These are phyloP conservation scores for Yamadazyma triangularis DNA, from an alignment of 1,139 yeast genomes.

Conservation along the genomic window DNA sequence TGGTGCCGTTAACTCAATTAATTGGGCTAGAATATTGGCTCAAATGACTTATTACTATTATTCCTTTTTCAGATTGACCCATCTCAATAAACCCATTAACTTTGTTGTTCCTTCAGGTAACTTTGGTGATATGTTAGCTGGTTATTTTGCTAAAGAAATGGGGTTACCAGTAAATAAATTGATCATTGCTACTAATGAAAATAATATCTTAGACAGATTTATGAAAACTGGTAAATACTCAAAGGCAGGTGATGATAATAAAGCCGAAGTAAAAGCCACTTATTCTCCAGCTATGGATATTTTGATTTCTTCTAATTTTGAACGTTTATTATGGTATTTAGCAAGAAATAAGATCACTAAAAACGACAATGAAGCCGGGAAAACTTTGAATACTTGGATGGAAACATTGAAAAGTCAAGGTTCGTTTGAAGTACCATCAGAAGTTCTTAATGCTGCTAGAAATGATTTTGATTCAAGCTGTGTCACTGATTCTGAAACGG, in stretches of 20 bases:
- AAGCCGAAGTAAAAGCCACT: slow-evolving; percentile 71
- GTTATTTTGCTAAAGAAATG: slow-evolving; percentile 91
- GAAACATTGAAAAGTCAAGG: slow-evolving; percentile 69
- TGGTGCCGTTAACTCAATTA: slow-evolving; percentile 96
- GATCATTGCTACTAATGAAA: slow-evolving; percentile 92
- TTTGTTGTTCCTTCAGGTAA: slow-evolving; percentile 97
- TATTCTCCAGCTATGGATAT: slow-evolving; percentile 99
- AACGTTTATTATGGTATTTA: slow-evolving; percentile 91
- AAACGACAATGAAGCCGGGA: slow-evolving; percentile 70
- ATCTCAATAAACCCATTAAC: slow-evolving; percentile 50
- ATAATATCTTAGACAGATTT: slow-evolving; percentile 91
- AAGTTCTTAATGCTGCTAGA: slow-evolving; percentile 63
- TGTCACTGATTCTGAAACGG: slow-evolving; percentile 74
- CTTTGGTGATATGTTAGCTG: slow-evolving; percentile 97
- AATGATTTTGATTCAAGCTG: slow-evolving; percentile 71
- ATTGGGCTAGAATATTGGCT: slow-evolving; percentile 98
- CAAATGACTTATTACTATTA: slow-evolving; percentile 96
- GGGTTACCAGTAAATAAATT: slow-evolving; percentile 86
- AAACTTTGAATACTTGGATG: slow-evolving; percentile 73
- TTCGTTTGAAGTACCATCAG: slow-evolving; percentile 64
- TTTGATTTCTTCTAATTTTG: slow-evolving; percentile 89
- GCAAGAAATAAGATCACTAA: slow-evolving; percentile 64
- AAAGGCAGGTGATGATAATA: slow-evolving; percentile 40
- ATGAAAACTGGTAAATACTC: slow-evolving; percentile 80
- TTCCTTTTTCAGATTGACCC: slow-evolving; percentile 74